Evolutionary conservation across 2,329 filamentous ascomycete species (phyloP).

Genomic region (Xylariales sp.): DNA sequence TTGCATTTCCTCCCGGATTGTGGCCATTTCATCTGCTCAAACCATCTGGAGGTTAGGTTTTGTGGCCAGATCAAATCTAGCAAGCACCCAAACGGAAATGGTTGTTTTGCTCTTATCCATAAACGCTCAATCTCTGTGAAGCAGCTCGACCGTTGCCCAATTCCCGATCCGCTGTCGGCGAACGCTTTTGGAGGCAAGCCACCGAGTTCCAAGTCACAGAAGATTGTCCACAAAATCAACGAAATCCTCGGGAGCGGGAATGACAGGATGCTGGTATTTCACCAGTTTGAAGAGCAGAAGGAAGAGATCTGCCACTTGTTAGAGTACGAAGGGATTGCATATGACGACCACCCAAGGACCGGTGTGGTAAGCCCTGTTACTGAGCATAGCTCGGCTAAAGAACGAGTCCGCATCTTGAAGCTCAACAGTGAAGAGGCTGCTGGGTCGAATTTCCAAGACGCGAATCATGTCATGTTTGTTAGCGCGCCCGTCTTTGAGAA

Average conservation of each 20-base stretch:
- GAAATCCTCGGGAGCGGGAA: constrained; percentile 22
- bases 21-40: constrained; percentile 47
- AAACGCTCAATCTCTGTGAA: constrained; percentile 28
- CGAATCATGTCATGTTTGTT: constrained; percentile 58
- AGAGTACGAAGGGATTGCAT: constrained; percentile 28
- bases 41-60: constrained; percentile 20
- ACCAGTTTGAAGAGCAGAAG: constrained; percentile 50
- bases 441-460: constrained; percentile 56
- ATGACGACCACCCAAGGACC: constrained; percentile 20
- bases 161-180: not conserved
- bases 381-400: not conserved
- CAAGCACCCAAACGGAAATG: constrained; percentile 24
- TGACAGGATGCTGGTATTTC: constrained; percentile 54
- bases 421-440: constrained; percentile 55
- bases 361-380: not conserved
- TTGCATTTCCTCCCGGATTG: constrained; percentile 45
- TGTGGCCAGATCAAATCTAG: constrained; percentile 41
- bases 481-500: constrained; percentile 50
- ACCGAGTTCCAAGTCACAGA: constrained; percentile 43
- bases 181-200: not conserved
- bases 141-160: constrained; percentile 30
- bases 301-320: constrained; percentile 44
- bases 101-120: constrained; percentile 24
- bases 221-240: constrained; percentile 39
- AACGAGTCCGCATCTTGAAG: constrained; percentile 52